A percentile compares a stretch with the other conserved stretches of the same genome.
phyloP scores from a whole-genome alignment of 805 yeast species.

The Saturnispora hagleri region DNA sequence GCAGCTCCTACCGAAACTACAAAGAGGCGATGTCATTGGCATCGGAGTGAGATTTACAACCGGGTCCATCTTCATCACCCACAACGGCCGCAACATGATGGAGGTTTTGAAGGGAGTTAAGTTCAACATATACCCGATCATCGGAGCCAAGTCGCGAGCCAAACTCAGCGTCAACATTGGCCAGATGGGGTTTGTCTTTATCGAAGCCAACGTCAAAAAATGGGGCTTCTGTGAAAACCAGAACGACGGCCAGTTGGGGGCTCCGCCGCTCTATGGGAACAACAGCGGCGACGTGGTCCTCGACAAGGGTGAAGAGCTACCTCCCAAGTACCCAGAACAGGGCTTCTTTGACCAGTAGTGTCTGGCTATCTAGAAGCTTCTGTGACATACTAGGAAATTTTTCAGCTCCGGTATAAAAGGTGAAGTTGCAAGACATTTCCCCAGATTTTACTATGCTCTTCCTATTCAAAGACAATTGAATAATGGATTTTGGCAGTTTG shows the following conservation, averaged over 20 bases:
- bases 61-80: conserved; percentile 45
- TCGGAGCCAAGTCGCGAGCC: conserved; percentile 43
- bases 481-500: background rate
- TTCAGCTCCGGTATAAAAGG: background rate
- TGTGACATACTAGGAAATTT: background rate
- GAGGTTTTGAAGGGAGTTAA: conserved; percentile 42
- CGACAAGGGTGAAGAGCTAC: conserved; percentile 65
- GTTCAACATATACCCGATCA: conserved; percentile 43
- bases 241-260: conserved; percentile 32
- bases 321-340: conserved; percentile 51
- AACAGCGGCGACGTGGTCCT: conserved; percentile 41
- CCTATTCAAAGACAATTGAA: background rate
- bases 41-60: conserved; percentile 40
- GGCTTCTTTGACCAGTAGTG: conserved; percentile 4
- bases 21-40: conserved; percentile 47
- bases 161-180: conserved; percentile 65
- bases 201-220: conserved; percentile 71
- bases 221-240: conserved; percentile 47
- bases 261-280: conserved; percentile 29
- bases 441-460: background rate
- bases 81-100: conserved; percentile 45
- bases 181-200: conserved; percentile 78
- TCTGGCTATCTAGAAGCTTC: background rate
- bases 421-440: background rate
- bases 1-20: conserved; percentile 40